Base-by-base conservation (phyloP, 2,329 filamentous ascomycete genomes). In the Hypoxylon rubiginosum region DNA sequence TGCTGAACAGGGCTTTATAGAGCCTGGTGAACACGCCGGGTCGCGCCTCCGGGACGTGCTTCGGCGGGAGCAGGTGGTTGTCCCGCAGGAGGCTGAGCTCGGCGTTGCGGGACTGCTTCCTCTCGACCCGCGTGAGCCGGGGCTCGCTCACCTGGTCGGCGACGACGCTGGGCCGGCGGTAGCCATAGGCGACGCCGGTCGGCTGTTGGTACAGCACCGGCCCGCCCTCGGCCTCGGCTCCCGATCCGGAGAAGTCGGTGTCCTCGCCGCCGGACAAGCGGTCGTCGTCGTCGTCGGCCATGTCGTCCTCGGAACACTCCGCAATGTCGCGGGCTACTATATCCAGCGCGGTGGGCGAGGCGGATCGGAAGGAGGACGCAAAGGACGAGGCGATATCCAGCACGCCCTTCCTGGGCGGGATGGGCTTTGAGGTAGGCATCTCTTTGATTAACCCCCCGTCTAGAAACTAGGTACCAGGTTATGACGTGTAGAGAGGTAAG, bases 141-240 rank as follows among this genome's bases (percentile, higher is more conserved):
- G 83, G 79, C 51, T 85, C 83, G 17, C 82, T 81, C 13, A 80
- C 64, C 9, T 76, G 76, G 51, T 84, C 82, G 4, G 88, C 88
- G 26, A 92, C 86, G 63, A 97, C 84, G 4, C 91, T 87, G 3
- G 91, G 90, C 58, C 93, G 85, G 1, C 89, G 86, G 24, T 90
- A 90, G 11, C 91, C 91, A 64, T 88, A 92, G 30, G 91, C 90
- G 46, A 96, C 90, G 75, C 90, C 91, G 71, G 89, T 92, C 0
- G 93, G 92, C 49, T 93, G 87, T 59, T 92, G 88, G 80, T 96
- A 97, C 72, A 84, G 84, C 75, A 79, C 82, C 59, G 81, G 84
- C n/a, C 80, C 80, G 17, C 80, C 80, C 48, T 82, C 79, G 4
- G 76, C 70, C 4, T 78, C 79, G 1, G 73, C 71, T 28, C 71